Conservation (phyloP, 1,284 basidiomycete species). For the Trichosporon sp. region DNA sequence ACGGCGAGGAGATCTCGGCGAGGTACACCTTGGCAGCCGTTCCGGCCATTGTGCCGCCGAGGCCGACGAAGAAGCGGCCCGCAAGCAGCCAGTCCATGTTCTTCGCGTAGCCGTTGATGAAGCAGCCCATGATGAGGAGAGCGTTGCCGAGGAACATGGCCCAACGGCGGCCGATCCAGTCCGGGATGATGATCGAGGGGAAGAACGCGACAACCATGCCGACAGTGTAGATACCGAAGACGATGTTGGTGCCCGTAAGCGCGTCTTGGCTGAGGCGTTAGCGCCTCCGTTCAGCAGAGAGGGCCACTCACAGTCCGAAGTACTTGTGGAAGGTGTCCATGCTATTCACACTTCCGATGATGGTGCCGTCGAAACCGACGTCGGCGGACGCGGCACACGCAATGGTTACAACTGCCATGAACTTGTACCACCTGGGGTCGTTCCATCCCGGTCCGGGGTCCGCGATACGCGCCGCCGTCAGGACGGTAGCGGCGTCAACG, state of each 20-base stretch:
- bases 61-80: conserved; percentile 61
- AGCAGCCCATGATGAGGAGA: conserved; percentile 60
- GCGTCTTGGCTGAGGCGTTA: background rate
- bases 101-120: conserved; percentile 60
- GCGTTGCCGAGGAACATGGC: conserved; percentile 63
- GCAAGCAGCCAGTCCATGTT: conserved; percentile 60
- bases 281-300: background rate
- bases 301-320: conserved; percentile 24
- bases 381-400: conserved; percentile 12
- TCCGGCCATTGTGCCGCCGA: conserved; percentile 57
- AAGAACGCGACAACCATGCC: conserved; percentile 54
- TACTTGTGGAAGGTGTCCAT: conserved; percentile 58
- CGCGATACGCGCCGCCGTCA: background rate
- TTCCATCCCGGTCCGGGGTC: background rate
- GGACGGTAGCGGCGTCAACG: background rate
- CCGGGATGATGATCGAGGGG: conserved; percentile 57
- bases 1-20: conserved; percentile 61
- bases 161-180: conserved; percentile 62
- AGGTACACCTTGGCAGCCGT: conserved; percentile 62
- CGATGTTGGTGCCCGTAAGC: conserved; percentile 22
- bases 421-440: conserved; percentile 2
- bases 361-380: conserved; percentile 60
- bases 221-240: conserved; percentile 58
- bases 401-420: background rate
- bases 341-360: conserved; percentile 63